These are phyloP conservation scores for Antarctomyces pellizariae DNA, from an alignment of 495 filamentous ascomycete genomes.

Conservation along the genomic window DNA sequence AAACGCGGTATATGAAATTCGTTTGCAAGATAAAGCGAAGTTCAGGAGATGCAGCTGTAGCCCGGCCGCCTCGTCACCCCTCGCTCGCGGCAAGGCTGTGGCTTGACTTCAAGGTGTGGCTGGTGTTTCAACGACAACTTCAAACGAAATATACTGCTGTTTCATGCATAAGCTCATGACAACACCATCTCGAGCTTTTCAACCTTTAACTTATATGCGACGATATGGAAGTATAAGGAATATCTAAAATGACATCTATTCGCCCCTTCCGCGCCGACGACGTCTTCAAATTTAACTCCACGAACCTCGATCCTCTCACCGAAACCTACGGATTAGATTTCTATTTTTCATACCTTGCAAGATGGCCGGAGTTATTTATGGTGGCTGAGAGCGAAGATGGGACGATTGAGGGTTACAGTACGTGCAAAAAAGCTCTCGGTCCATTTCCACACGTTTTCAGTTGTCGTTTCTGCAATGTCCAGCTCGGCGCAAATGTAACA, in stretches of 20 bases:
- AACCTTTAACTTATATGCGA: no score
- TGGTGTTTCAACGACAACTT: no score
- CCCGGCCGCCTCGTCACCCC: no score
- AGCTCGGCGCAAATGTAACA: constrained; percentile 2
- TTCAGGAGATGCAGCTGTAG: no score
- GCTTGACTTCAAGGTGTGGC: no score
- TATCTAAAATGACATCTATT: constrained; percentile 34
- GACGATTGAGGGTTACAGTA: constrained; percentile 84
- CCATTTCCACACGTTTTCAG: neutral
- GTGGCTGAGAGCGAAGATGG: constrained; percentile 61
- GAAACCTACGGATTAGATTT: constrained; percentile 92
- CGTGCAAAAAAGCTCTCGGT: constrained; percentile 10
- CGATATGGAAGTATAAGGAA: no score
- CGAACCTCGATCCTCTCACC: constrained; percentile 76
- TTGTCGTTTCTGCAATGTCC: no score
- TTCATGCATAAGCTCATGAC: no score
- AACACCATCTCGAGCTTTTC: neutral
- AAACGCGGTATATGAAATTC: no score
- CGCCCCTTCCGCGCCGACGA: constrained; percentile 47
- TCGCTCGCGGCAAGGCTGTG: no score
- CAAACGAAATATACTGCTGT: no score
- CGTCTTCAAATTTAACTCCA: constrained; percentile 62
- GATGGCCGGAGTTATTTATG: constrained; percentile 84
- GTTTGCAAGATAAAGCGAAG: no score
- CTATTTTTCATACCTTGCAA: constrained; percentile 83